phyloP scores from a whole-genome alignment of 1,139 yeast species.

The Kazachstania sp. region DNA sequence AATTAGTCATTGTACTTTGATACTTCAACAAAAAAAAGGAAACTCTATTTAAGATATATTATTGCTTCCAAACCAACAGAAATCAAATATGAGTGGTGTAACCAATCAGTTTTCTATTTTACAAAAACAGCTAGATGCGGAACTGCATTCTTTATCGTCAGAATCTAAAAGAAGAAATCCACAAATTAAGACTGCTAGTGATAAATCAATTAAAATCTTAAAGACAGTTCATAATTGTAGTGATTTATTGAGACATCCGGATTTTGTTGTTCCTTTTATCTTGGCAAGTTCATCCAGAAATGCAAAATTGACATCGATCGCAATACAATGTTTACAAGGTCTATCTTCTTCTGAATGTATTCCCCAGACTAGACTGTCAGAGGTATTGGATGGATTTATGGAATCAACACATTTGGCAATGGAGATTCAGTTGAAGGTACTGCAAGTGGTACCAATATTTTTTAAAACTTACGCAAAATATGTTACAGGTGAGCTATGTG shows the following conservation, averaged over 20 bases:
- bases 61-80: not conserved
- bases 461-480: conserved; percentile 52
- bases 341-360: conserved; percentile 46
- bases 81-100: conserved; percentile 16
- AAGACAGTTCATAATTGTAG: conserved; percentile 32
- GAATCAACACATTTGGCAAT: conserved; percentile 71
- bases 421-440: conserved; percentile 79
- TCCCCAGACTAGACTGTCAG: conserved; percentile 43
- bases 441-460: conserved; percentile 73
- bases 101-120: conserved; percentile 15
- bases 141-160: conserved; percentile 48
- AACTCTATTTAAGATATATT: not conserved
- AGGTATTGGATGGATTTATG: conserved; percentile 54
- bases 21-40: not conserved
- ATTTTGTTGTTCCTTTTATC: conserved; percentile 60
- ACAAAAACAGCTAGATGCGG: conserved; percentile 43
- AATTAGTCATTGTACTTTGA: too few species aligned
- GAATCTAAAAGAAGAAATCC: conserved; percentile 66
- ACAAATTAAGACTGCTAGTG: conserved; percentile 61
- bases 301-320: conserved; percentile 60
- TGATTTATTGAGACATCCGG: conserved; percentile 33
- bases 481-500: conserved; percentile 49
- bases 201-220: conserved; percentile 45
- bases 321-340: conserved; percentile 61
- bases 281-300: conserved; percentile 67